Conservation (phyloP, 1,284 basidiomycete species). For the Cryptococcus sp. region DNA sequence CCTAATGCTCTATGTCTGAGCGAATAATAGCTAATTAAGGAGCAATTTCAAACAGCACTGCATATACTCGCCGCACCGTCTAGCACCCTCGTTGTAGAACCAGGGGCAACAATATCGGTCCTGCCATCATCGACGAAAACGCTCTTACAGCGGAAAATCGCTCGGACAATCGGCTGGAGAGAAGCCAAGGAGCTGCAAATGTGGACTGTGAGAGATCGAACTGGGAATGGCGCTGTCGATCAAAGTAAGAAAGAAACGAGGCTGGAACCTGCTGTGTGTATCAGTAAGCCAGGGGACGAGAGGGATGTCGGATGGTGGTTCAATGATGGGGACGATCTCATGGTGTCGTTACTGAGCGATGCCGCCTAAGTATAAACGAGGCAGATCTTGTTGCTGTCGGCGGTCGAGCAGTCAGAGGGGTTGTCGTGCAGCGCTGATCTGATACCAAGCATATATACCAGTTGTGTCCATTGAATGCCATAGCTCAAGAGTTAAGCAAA, state of each 20-base stretch:
- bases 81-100: neutral
- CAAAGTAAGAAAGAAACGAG: neutral
- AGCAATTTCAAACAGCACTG: neutral
- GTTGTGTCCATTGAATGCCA: too few relatives aligned
- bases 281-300: conserved; percentile 4
- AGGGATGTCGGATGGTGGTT: conserved; percentile 27
- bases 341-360: neutral
- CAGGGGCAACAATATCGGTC: conserved; percentile 13
- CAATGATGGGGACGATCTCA: conserved; percentile 16
- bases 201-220: neutral
- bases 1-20: too few relatives aligned
- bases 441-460: too few relatives aligned
- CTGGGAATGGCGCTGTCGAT: too few relatives aligned
- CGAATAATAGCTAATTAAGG: too few relatives aligned
- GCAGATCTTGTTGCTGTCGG: neutral
- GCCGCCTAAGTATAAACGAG: neutral
- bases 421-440: too few relatives aligned
- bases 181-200: neutral
- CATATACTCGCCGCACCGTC: conserved; percentile 2
- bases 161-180: conserved; percentile 1
- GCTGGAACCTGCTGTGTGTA: neutral
- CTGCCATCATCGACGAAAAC: conserved; percentile 25
- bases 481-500: too few relatives aligned
- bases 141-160: conserved; percentile 26
- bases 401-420: too few relatives aligned